Percentiles rank a stretch among this genome's conserved stretches.
phyloP scores from a whole-genome alignment of 805 yeast species.

The Nakazawaea ishiwadae region DNA sequence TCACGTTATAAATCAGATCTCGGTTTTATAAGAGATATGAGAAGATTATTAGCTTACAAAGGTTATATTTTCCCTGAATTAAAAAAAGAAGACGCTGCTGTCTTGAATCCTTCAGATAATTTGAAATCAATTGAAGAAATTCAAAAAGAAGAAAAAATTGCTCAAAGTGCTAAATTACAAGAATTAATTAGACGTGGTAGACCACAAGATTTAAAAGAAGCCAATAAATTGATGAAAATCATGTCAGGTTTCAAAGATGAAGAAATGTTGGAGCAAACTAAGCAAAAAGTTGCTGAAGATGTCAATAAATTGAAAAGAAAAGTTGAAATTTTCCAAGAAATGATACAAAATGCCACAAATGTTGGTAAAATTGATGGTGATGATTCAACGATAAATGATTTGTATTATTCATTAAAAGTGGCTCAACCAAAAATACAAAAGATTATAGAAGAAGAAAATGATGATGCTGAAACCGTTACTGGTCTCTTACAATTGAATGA shows the following conservation, averaged over 20 bases:
- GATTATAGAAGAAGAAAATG: constrained; percentile 76
- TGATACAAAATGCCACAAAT: constrained; percentile 55
- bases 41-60: constrained; percentile 78
- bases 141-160: constrained; percentile 87
- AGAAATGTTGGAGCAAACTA: constrained; percentile 61
- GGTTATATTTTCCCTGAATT: constrained; percentile 94
- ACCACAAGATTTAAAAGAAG: constrained; percentile 93
- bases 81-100: constrained; percentile 87
- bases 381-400: constrained; percentile 75
- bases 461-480: constrained; percentile 60
- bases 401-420: constrained; percentile 71
- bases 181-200: constrained; percentile 93
- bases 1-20: constrained; percentile 88
- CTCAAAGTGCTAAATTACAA: constrained; percentile 92
- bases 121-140: constrained; percentile 86
- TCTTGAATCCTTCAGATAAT: constrained; percentile 82
- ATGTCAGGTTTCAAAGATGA: constrained; percentile 98
- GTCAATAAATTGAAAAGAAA: constrained; percentile 79
- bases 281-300: constrained; percentile 77
- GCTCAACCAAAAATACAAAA: constrained; percentile 85
- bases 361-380: constrained; percentile 33
- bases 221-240: constrained; percentile 93
- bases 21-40: constrained; percentile 93
- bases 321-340: constrained; percentile 81
- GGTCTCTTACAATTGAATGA: constrained; percentile 70